Evolutionary conservation across 306 rosid genomes (phyloP).

Genomic region (Neltuma alba): DNA sequence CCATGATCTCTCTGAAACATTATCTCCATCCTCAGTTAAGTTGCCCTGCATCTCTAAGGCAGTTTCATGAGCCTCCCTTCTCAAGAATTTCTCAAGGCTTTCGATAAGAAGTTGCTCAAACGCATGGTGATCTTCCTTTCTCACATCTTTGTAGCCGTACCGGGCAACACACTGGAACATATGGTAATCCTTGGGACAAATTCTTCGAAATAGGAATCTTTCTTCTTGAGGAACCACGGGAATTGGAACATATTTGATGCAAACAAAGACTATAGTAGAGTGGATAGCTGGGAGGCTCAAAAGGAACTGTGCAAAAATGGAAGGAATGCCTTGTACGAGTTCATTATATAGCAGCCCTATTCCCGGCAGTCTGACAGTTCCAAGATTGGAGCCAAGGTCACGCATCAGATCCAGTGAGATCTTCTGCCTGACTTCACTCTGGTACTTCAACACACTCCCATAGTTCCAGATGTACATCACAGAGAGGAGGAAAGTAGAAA

Average conservation of each 20-base stretch:
- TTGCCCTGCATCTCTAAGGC: conserved; percentile 73
- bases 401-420: conserved; percentile 66
- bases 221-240: conserved; percentile 97
- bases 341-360: conserved; percentile 72
- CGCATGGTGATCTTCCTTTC: conserved; percentile 92
- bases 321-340: conserved; percentile 25
- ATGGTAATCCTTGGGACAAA: conserved; percentile 93
- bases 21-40: conserved; percentile 56
- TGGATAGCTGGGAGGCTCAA: conserved; percentile 12
- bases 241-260: conserved; percentile 92
- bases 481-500: conserved; percentile 58
- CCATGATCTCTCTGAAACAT: conserved; percentile 43
- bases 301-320: conserved; percentile 26
- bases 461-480: conserved; percentile 84
- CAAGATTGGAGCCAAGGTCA: conserved; percentile 78
- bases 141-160: conserved; percentile 88
- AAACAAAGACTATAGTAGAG: conserved; percentile 80
- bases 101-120: conserved; percentile 86
- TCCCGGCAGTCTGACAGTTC: conserved; percentile 93
- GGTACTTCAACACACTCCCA: conserved; percentile 74
- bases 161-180: conserved; percentile 94
- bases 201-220: conserved; percentile 87
- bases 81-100: conserved; percentile 85
- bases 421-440: conserved; percentile 68
- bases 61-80: conserved; percentile 83